Conservation (phyloP, 495 filamentous ascomycete species). For the Penicillium tannophilum region DNA sequence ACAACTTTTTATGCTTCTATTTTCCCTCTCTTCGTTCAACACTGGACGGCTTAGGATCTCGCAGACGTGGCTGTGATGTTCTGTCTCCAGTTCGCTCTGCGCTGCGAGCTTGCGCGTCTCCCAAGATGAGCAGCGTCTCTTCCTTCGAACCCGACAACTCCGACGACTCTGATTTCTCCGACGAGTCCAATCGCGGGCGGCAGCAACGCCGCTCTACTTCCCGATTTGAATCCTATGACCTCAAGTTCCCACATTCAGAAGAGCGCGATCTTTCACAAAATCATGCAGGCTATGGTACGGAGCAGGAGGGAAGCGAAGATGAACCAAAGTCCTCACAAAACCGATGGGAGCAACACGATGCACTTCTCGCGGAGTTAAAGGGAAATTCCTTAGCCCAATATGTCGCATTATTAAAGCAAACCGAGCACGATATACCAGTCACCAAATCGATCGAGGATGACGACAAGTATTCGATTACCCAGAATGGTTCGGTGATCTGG, state of each 20-base stretch:
- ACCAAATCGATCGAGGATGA: constrained; percentile 10
- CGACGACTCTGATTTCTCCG: constrained; percentile 30
- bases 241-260: neutral
- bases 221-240: neutral
- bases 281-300: neutral
- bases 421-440: constrained; percentile 44
- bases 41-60: constrained; percentile 1
- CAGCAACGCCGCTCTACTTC: constrained; percentile 15
- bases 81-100: constrained; percentile 12
- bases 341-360: constrained; percentile 9
- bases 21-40: constrained; percentile 4
- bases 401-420: constrained; percentile 58
- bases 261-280: neutral
- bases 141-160: constrained; percentile 37
- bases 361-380: constrained; percentile 9
- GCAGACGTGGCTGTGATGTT: constrained; percentile 34
- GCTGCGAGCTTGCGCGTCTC: constrained; percentile 25
- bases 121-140: constrained; percentile 45
- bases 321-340: constrained; percentile 2
- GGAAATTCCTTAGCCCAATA: constrained; percentile 42
- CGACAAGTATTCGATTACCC: constrained; percentile 39
- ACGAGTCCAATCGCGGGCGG: constrained; percentile 9
- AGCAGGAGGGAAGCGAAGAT: neutral
- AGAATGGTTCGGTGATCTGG: constrained; percentile 73
- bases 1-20: constrained; percentile 20